A percentile compares a stretch with the other conserved stretches of the same genome.
These are phyloP conservation scores for Lasiosphaeris hirsuta DNA, from an alignment of 495 filamentous ascomycete genomes.

Conservation along the genomic window DNA sequence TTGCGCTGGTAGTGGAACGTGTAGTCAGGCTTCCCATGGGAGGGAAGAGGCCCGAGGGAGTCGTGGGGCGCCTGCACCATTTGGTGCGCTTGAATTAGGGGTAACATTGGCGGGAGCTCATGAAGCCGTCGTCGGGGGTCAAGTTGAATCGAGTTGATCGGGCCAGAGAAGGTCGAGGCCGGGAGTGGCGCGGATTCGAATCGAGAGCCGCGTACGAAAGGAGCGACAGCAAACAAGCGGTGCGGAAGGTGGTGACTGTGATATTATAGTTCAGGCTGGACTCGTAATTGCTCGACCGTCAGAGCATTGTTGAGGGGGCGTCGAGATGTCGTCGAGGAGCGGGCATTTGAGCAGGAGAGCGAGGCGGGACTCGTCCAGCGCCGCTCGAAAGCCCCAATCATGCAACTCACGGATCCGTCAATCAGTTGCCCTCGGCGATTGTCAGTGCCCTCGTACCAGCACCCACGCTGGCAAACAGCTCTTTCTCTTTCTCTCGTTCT, in stretches of 20 bases:
- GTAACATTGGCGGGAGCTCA: conserved; percentile 36
- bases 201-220: conserved; percentile 3
- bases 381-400: not conserved
- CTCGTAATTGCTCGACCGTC: conserved; percentile 38
- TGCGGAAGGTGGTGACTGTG: not conserved
- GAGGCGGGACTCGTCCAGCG: conserved; percentile 1
- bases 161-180: not conserved
- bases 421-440: not conserved
- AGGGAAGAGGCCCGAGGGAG: conserved; percentile 27
- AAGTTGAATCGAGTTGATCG: conserved; percentile 1
- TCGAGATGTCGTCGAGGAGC: conserved; percentile 27
- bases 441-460: no score
- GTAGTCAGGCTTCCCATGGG: conserved; percentile 32
- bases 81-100: conserved; percentile 47
- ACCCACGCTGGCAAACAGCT: no score
- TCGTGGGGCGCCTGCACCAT: conserved; percentile 46
- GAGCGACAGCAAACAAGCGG: conserved; percentile 12
- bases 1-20: conserved; percentile 24
- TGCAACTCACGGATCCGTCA: not conserved
- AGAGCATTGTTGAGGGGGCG: conserved; percentile 34
- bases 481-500: no score
- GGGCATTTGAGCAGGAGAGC: conserved; percentile 12
- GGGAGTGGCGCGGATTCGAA: conserved; percentile 1
- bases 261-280: conserved; percentile 5
- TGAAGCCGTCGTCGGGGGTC: conserved; percentile 5